Conservation (phyloP, 768 basidiomycete genomes). For the Suillus cothurnatus region DNA sequence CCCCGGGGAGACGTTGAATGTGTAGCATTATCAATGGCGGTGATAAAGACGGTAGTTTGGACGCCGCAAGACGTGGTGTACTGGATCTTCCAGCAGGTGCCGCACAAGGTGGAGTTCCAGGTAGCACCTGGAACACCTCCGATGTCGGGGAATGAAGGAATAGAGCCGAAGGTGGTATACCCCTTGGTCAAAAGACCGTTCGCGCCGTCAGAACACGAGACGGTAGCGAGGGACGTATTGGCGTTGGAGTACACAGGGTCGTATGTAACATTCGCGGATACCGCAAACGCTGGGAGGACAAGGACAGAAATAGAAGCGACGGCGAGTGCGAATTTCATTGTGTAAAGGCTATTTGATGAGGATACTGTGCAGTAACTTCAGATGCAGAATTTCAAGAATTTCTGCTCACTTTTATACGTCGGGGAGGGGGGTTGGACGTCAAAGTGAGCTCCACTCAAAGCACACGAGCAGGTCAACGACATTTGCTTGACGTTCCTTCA, state of each 20-base stretch:
- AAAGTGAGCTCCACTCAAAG: neutral
- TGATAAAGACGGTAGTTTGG: constrained; percentile 4
- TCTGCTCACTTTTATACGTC: neutral
- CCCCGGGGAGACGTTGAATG: constrained; percentile 7
- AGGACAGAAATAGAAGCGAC: neutral
- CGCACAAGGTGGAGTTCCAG: constrained; percentile 13
- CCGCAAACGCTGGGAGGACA: neutral
- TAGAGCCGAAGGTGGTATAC: constrained; percentile 17
- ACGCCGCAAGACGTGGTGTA: constrained; percentile 3
- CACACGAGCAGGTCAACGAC: neutral
- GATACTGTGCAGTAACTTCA: too few species aligned
- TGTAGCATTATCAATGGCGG: constrained; percentile 9
- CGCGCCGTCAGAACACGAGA: constrained; percentile 23
- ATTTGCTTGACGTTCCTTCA: neutral
- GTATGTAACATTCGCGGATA: neutral
- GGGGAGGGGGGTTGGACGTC: neutral
- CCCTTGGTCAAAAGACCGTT: constrained; percentile 22
- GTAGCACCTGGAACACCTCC: constrained; percentile 11
- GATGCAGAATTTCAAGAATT: neutral
- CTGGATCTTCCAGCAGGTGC: constrained; percentile 11
- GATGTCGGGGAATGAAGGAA: constrained; percentile 15
- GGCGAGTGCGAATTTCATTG: neutral
- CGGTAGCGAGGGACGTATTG: constrained; percentile 5
- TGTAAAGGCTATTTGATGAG: too few species aligned
- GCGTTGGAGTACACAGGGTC: constrained; percentile 10